Evolutionary conservation across 306 rosid species (phyloP).

Genomic region (Mimosa bimucronata): DNA sequence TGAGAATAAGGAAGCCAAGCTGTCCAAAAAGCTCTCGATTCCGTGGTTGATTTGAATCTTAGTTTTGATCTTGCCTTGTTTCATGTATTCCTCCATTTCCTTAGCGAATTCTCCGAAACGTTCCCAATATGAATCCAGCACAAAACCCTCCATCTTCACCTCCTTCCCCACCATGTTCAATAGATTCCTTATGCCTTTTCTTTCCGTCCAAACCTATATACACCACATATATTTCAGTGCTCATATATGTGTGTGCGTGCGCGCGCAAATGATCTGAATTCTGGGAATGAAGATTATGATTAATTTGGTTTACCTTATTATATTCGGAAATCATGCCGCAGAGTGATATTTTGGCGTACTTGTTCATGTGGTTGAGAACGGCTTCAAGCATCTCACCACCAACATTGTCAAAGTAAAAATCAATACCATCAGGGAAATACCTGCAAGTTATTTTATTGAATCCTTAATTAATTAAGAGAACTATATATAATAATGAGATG

Average conservation of each 20-base stretch:
- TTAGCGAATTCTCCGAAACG: constrained; percentile 60
- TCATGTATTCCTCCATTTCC: constrained; percentile 57
- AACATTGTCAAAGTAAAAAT: constrained; percentile 67
- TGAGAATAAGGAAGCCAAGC: constrained; percentile 57
- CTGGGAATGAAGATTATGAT: not conserved
- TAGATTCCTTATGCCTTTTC: constrained; percentile 65
- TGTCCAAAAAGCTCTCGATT: constrained; percentile 54
- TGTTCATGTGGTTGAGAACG: constrained; percentile 68
- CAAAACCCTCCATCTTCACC: constrained; percentile 62
- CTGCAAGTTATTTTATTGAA: constrained; percentile 31
- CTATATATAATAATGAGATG: no score
- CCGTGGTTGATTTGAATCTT: constrained; percentile 54
- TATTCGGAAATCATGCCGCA: constrained; percentile 76
- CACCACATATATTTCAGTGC: not conserved
- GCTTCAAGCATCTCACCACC: constrained; percentile 80
- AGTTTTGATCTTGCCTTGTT: constrained; percentile 55
- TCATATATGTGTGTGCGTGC: no score
- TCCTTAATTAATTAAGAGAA: not conserved
- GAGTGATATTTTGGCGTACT: constrained; percentile 53
- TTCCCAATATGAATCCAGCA: constrained; percentile 49
- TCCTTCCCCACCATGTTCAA: constrained; percentile 67
- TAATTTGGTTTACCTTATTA: constrained; percentile 45
- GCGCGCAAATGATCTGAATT: no score
- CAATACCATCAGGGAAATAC: constrained; percentile 68
- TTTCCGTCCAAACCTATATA: constrained; percentile 62